These are phyloP conservation scores for Besnoitia besnoiti DNA, from an alignment of 169 alveolate genomes.

Conservation along the genomic window DNA sequence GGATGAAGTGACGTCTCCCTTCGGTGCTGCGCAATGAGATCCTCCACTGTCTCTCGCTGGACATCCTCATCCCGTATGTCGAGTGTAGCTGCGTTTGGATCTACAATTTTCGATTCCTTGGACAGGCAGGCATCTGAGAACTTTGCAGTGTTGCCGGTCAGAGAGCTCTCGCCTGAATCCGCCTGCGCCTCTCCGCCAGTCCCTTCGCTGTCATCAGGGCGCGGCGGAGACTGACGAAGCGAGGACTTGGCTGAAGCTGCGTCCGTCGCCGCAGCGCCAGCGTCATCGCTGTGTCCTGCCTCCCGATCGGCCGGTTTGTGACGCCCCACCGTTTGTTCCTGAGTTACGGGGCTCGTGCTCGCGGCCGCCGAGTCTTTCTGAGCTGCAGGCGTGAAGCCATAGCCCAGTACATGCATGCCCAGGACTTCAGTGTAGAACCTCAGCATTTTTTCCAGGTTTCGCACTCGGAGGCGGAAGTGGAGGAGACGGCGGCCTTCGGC, in stretches of 20 bases:
- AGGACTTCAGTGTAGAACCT: constrained; percentile 45
- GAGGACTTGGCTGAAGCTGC: not conserved
- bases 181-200: not conserved
- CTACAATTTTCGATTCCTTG: not conserved
- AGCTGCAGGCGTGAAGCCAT: constrained; percentile 11
- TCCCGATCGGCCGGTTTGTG: not conserved
- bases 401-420: constrained; percentile 51
- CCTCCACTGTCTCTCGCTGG: not conserved
- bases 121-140: not conserved
- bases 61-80: not conserved
- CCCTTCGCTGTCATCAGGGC: not conserved
- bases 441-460: constrained; percentile 41
- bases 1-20: constrained; percentile 12
- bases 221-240: not conserved
- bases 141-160: not conserved
- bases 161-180: not conserved
- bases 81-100: not conserved
- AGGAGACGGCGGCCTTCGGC: constrained; percentile 18
- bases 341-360: not conserved
- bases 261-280: not conserved
- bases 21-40: constrained; percentile 18
- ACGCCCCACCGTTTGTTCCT: not conserved
- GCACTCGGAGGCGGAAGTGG: constrained; percentile 48
- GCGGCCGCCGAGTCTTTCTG: not conserved
- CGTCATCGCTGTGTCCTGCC: not conserved